Evolutionary conservation across 805 yeast species (phyloP).

Genomic region (Metschnikowia continentalis): DNA sequence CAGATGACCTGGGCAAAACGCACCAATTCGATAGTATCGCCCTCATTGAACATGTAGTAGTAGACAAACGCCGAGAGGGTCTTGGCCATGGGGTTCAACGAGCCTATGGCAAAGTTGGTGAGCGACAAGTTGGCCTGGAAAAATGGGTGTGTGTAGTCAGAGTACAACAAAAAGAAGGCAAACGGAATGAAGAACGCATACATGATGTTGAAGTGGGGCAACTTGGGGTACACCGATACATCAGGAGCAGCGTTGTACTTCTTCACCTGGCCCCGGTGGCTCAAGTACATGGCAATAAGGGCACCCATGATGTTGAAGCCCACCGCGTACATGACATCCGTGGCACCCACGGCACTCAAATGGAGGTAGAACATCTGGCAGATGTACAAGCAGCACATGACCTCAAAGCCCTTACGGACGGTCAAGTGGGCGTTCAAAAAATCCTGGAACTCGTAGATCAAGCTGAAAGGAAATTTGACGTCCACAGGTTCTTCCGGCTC

Average conservation of each 20-base stretch:
- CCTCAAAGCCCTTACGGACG: slow-evolving; percentile 28
- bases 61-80: slow-evolving; percentile 28
- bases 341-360: slow-evolving; percentile 17
- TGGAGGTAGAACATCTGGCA: slow-evolving; percentile 28
- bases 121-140: slow-evolving; percentile 31
- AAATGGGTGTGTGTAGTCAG: slow-evolving; percentile 18
- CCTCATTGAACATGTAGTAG: slow-evolving; percentile 30
- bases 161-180: slow-evolving; percentile 20
- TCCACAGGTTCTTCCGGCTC: slow-evolving; percentile 7
- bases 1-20: slow-evolving; percentile 23
- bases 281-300: slow-evolving; percentile 25
- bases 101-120: slow-evolving; percentile 32
- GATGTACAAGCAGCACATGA: slow-evolving; percentile 27
- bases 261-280: slow-evolving; percentile 20
- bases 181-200: slow-evolving; percentile 34
- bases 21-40: slow-evolving; percentile 14
- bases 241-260: slow-evolving; percentile 15
- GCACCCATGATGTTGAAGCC: slow-evolving; percentile 36
- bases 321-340: slow-evolving; percentile 17
- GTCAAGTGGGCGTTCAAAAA: slow-evolving; percentile 33
- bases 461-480: slow-evolving; percentile 13
- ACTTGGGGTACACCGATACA: slow-evolving; percentile 15
- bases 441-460: slow-evolving; percentile 33
- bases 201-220: slow-evolving; percentile 38
- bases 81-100: slow-evolving; percentile 27